Evolutionary conservation across 306 rosid species (phyloP).

Genomic region (Cicer arietinum): DNA sequence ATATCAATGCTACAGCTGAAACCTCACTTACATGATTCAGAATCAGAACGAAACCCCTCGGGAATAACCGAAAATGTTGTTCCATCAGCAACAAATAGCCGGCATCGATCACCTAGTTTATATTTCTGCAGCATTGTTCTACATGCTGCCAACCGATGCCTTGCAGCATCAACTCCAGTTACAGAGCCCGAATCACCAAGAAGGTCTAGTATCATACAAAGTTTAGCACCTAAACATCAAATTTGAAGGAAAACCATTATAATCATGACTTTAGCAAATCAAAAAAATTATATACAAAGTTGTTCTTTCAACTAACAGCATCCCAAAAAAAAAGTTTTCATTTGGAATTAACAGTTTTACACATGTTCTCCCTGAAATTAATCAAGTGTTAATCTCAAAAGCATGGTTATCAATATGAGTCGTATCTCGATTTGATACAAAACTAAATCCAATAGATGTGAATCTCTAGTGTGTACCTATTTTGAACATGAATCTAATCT

Average conservation of each 20-base stretch:
- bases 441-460: too few relatives aligned
- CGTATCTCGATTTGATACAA: too few relatives aligned
- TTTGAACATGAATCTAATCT: too few relatives aligned
- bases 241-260: neutral
- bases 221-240: conserved; percentile 80
- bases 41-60: conserved; percentile 37
- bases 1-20: conserved; percentile 23
- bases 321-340: neutral
- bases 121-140: conserved; percentile 91
- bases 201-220: conserved; percentile 82
- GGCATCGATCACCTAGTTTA: conserved; percentile 66
- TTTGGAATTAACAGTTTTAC: neutral
- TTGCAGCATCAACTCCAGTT: conserved; percentile 89
- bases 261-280: conserved; percentile 18
- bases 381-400: conserved; percentile 11
- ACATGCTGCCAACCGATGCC: conserved; percentile 87
- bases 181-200: conserved; percentile 81
- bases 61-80: conserved; percentile 73
- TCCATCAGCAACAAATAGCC: conserved; percentile 93
- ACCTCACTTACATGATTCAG: conserved; percentile 61
- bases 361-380: conserved; percentile 5
- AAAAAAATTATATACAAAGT: neutral
- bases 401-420: too few relatives aligned
- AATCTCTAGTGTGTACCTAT: too few relatives aligned
- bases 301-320: neutral